phyloP scores from a whole-genome alignment of 1,139 yeast species.

The Saccharomyces hybrid region DNA sequence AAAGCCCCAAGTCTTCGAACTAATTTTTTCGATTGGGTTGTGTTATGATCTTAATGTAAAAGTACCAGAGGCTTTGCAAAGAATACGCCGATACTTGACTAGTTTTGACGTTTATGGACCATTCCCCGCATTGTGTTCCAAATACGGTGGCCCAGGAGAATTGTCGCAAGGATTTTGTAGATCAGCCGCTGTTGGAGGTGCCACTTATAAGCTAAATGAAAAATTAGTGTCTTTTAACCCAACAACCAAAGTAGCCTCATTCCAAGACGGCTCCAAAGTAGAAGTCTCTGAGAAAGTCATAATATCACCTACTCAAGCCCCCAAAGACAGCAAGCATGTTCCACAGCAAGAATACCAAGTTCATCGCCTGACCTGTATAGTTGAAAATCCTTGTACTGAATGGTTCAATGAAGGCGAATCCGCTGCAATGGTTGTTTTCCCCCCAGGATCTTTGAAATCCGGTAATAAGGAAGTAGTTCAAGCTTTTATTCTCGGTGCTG shows the following conservation, averaged over 20 bases:
- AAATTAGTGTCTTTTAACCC: slow-evolving; percentile 57
- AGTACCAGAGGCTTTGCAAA: slow-evolving; percentile 66
- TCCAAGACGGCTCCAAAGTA: slow-evolving; percentile 70
- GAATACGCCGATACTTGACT: slow-evolving; percentile 72
- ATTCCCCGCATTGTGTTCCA: slow-evolving; percentile 86
- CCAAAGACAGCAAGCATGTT: slow-evolving; percentile 33
- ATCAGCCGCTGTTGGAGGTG: slow-evolving; percentile 97
- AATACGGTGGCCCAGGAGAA: slow-evolving; percentile 96
- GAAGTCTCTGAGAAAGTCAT: slow-evolving; percentile 71
- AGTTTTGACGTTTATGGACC: slow-evolving; percentile 92
- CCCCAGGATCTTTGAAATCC: slow-evolving; percentile 72
- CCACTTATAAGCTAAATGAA: slow-evolving; percentile 80
- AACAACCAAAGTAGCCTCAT: slow-evolving; percentile 53
- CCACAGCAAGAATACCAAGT: slow-evolving; percentile 44
- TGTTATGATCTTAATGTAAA: slow-evolving; percentile 51
- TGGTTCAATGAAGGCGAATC: slow-evolving; percentile 86
- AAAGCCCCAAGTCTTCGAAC: slow-evolving; percentile 67
- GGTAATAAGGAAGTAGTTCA: slow-evolving; percentile 70
- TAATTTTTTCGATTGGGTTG: slow-evolving; percentile 78
- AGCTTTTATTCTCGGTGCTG: slow-evolving; percentile 81
- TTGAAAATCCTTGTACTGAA: slow-evolving; percentile 77
- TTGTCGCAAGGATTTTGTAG: slow-evolving; percentile 94
- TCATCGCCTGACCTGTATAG: slow-evolving; percentile 73
- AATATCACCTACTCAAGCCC: slow-evolving; percentile 63
- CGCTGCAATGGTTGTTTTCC: slow-evolving; percentile 85